Evolutionary conservation across 306 rosid genomes (phyloP).

Genomic region (Vachellia collinsii): DNA sequence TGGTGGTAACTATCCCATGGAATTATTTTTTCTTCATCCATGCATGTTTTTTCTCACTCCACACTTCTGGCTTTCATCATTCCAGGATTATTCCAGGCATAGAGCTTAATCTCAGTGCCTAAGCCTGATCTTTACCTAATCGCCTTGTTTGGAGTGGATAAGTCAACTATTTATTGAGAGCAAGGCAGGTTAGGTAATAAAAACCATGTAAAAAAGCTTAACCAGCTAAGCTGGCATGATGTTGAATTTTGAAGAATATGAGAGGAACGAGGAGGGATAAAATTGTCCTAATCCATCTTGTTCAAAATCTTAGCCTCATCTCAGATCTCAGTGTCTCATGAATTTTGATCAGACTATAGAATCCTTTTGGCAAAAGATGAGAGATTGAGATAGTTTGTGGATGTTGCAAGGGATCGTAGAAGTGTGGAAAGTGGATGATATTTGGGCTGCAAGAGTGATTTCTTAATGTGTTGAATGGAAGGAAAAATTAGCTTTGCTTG

Average conservation of each 20-base stretch:
- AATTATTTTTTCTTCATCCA: not conserved
- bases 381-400: not conserved
- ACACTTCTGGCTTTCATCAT: slow-evolving; percentile 5
- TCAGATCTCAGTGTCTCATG: not conserved
- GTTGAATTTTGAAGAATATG: not conserved
- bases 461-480: not conserved
- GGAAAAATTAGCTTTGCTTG: not conserved
- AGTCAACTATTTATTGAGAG: not conserved
- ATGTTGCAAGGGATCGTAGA: not conserved
- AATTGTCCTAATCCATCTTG: not conserved
- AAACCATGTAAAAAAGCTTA: not conserved
- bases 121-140: not conserved
- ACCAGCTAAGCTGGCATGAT: not conserved
- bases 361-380: not conserved
- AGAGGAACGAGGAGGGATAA: not conserved
- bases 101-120: not conserved
- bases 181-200: not conserved
- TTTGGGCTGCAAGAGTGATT: not conserved
- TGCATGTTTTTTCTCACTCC: not conserved
- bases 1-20: not conserved
- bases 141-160: not conserved
- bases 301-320: not conserved
- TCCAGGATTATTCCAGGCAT: not conserved
- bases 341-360: not conserved
- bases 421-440: not conserved